Evolutionary conservation across 2,329 filamentous ascomycete species (phyloP), one percentile per base, ranked within the genome.

Genomic region (Neocatenulostroma microsporum): DNA sequence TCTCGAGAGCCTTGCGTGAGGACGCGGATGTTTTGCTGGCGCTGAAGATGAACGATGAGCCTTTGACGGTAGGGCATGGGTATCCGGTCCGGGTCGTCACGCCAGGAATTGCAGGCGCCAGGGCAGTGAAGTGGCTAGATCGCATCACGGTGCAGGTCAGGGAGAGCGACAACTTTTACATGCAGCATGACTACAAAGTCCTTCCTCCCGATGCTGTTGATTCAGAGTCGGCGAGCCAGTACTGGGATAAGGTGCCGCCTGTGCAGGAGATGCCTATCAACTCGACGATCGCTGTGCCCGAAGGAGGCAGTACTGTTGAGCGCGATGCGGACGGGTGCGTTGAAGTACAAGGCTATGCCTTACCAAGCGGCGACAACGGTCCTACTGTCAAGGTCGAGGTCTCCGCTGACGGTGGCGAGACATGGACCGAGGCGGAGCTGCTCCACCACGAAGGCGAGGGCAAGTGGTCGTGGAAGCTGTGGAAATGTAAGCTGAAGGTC

Each of bases 21-120:
- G 62, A 64, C 21, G 62, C 61, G 29, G 68, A 84, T 49, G 79
- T 83, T 0, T 62, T 83, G 31, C 65, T 83, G 0, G 74, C 73
- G 0, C 82, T 77, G 74, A 75, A 81, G 48, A 83, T 83, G 79
- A 84, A 83, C 46, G 78, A 72, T 4, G 61, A 78, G 42, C 67
- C 68, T 0, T 60, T 83, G 0, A 78, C 79, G 0, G 67, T 64
- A 8, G 80, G 80, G 37, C 80, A 83, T 41, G 79, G 80, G 0
- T 77, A 66, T 21, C 80, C 79, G 0, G 60, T 83, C 0, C 68
- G 80, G 2, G 63, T 70, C 0, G 67, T 83, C 0, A 76, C 80
- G 0, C 65, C 78, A 7, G 55, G 55, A 8, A 80, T 82, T 42
- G 80, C 82, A 37, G 79, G 79, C 0, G 80, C 78, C 0, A 56